Evolutionary conservation across 2,329 filamentous ascomycete species (phyloP), one percentile per base, ranked within the genome.

Genomic region (Epichloe festucae): DNA sequence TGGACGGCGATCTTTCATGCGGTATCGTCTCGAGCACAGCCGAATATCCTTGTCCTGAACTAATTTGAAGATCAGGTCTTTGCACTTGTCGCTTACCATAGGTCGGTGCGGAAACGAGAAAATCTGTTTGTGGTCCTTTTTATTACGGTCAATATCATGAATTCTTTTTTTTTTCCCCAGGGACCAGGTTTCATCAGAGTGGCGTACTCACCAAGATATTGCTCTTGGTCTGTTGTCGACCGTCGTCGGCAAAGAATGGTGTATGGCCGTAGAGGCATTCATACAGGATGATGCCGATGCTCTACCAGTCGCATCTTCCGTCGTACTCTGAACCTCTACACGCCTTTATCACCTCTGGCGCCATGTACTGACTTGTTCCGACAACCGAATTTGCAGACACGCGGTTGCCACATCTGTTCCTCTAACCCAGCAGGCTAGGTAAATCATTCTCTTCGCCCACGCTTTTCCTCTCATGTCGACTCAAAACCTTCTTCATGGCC

Each of bases 281-380:
- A 62, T 88, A 97, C 52, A 97, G 69, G 62, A 97, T 96, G 63
- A 97, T 82, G 50, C 89, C 91, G 59, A 97, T 80, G 68, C 90
- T 96, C 91, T 87, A 97, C 89, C 79, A 97, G 68, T 97, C 91
- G 68, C 91, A 97, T 62, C 91, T 78, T 34, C 87, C 91, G 68
- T 97, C 93, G 65, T 97, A 97, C 39, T 77, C 56, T 21, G 40
- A 52, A 41, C 55, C 55, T 27, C 52, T 52, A 21, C 52, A 53
- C 46, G 52, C 56, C 71, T 47, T 89, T 78, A 31, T 90, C 88
- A 97, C 87, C 70, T 97, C 93, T 2, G 91, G 91, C 0, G 93
- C 91, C 93, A 96, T 97, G 71, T 97, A 97, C 64, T 96, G 91
- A 64, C 89, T 95, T 2, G 93, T 97, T 2, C 91, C 91, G 11